Base-by-base conservation (phyloP, 495 filamentous ascomycete genomes). In the Talaromyces stipitatus region DNA sequence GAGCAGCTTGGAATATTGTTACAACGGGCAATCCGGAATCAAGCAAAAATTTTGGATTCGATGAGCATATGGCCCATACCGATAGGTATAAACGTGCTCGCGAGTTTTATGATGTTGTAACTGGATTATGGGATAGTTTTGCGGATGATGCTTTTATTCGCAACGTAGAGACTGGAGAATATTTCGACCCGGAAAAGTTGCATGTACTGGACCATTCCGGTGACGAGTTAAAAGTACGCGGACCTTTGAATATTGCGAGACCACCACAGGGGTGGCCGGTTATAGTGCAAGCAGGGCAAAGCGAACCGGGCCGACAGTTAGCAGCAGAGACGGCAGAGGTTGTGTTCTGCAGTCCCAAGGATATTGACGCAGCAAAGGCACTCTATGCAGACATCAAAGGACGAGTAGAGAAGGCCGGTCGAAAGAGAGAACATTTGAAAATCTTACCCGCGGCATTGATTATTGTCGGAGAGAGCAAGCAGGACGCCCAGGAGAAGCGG, bases 261-360 rank as follows among this genome's bases (percentile, higher is more conserved):
- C 77, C 79, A 2, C 71, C 75, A 2, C 79, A 82, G 63, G 78
- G 79, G 0, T 81, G 78, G 78, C 79, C 79, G 2, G 79, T 82
- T 0, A 73, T 82, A 51, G 73, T 82, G 10, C 79, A 82, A 55
- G 79, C 78, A 9, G 79, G 79, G 0, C 78, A 80, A 59, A 78
- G 75, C 0, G 78, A 81, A 57, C 77, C 79, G 0, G 79, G 79
- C 0, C 61, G 72, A 7, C 78, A 81, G 61, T 62, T 82, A 7
- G 79, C 79, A 0, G 78, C 72, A 2, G 78, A 82, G 65, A 81
- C 78, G 14, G 79, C 79, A 0, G 79, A 82, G 62, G 78, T 72
- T 26, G 79, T 80, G 1, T 82, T 82, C 58, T 73, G 71, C 56
- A 68, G 64, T 46, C 71, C 71, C 27, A 62, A 59, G 50, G 67